Evolutionary conservation across 1,284 basidiomycete species (phyloP).

Genomic region (Cutaneotrichosporon cutaneum): DNA sequence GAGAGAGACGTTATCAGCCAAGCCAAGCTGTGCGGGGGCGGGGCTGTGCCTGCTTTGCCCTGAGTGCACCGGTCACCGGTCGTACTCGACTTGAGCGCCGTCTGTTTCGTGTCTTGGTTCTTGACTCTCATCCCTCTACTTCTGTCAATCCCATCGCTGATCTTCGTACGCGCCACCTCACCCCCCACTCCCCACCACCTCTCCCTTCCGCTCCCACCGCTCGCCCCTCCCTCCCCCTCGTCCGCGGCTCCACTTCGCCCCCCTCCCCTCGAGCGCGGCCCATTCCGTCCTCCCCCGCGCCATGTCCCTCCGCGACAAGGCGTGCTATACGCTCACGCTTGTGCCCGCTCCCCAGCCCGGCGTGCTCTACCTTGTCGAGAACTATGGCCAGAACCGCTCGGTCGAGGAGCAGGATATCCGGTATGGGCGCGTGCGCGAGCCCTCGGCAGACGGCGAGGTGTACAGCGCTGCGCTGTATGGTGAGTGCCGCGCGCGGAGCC

Average conservation of each 20-base stretch:
- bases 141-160: no score
- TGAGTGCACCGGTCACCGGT: no score
- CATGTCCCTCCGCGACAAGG: conserved; percentile 45
- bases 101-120: no score
- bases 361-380: conserved; percentile 38
- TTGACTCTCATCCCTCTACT: not conserved
- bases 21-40: no score
- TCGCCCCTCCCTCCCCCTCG: not conserved
- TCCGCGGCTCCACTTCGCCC: not conserved
- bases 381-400: not conserved
- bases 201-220: no score
- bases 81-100: no score
- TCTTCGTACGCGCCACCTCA: not conserved
- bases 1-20: no score
- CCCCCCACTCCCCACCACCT: no score
- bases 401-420: conserved; percentile 22
- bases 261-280: no score
- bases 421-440: conserved; percentile 35
- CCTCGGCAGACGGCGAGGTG: conserved; percentile 32
- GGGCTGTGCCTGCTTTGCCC: no score
- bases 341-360: conserved; percentile 20
- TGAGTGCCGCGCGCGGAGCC: conserved; percentile 28
- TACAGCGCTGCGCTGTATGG: conserved; percentile 43
- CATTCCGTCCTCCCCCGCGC: not conserved
- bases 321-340: conserved; percentile 41